Percentiles rank a stretch among this genome's conserved stretches.
These are phyloP conservation scores for Pelargonium cotyledonis DNA, from an alignment of 441 rosid species.

Conservation along the genomic window DNA sequence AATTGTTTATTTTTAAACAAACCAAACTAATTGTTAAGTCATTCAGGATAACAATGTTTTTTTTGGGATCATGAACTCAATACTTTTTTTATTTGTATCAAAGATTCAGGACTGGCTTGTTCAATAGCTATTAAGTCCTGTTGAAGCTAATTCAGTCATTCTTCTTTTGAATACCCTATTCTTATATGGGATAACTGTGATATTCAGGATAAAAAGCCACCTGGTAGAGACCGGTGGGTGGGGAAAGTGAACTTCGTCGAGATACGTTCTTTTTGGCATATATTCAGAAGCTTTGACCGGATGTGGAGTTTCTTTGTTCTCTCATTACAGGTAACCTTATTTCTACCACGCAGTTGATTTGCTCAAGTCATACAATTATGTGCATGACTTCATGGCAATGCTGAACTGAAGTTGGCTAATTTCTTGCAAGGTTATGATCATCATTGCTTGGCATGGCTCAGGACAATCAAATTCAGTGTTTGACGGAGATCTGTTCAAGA, in stretches of 20 bases:
- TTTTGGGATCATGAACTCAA: too few relatives aligned
- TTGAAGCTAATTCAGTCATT: neutral
- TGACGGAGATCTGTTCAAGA: constrained; percentile 53
- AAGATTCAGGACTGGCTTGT: neutral
- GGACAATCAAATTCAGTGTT: constrained; percentile 55
- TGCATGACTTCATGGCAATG: too few relatives aligned
- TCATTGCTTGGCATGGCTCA: constrained; percentile 84
- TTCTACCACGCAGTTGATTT: neutral
- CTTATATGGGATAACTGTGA: neutral
- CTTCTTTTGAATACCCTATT: neutral
- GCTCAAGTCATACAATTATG: neutral
- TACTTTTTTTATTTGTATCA: too few relatives aligned
- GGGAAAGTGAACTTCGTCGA: constrained; percentile 98
- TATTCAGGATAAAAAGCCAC: constrained; percentile 66
- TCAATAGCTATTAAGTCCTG: neutral
- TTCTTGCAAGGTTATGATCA: constrained; percentile 75
- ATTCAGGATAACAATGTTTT: too few relatives aligned
- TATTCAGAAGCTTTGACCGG: constrained; percentile 96
- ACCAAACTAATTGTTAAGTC: too few relatives aligned
- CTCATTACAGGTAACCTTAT: constrained; percentile 64
- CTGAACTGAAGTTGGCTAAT: constrained; percentile 13
- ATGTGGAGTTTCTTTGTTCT: constrained; percentile 98
- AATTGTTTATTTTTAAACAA: too few relatives aligned
- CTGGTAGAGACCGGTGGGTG: constrained; percentile 62
- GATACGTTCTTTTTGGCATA: constrained; percentile 93